A percentile compares a stretch with the other conserved stretches of the same genome.
phyloP scores from a whole-genome alignment of 1,284 basidiomycete genomes.

The Cystobasidium sp. region DNA sequence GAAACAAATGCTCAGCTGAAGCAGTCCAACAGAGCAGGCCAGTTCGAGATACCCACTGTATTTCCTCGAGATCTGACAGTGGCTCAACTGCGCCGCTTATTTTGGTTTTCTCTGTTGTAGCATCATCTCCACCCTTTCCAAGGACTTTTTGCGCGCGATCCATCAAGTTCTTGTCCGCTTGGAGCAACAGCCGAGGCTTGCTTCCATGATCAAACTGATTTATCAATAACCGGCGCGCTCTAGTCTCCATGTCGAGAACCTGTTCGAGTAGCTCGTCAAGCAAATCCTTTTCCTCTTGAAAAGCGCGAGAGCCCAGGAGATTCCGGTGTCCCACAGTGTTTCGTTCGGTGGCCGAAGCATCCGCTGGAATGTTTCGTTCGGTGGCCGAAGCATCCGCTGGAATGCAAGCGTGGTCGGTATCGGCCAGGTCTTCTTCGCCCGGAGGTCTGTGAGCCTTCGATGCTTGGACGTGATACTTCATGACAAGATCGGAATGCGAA shows the following conservation, averaged over 20 bases:
- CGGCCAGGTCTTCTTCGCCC: not conserved
- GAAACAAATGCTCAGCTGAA: not conserved
- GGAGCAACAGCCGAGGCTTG: slow-evolving; percentile 55
- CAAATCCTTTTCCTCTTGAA: not conserved
- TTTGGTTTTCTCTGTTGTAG: not conserved
- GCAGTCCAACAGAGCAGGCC: not conserved
- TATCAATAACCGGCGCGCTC: slow-evolving; percentile 15
- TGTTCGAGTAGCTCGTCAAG: slow-evolving; percentile 8
- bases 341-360: too few relatives aligned
- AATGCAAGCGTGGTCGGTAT: not conserved
- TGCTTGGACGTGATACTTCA: slow-evolving; percentile 49
- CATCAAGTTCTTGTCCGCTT: slow-evolving; percentile 32
- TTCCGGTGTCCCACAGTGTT: too few relatives aligned
- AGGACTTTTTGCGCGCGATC: slow-evolving; percentile 20
- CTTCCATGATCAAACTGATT: slow-evolving; percentile 46
- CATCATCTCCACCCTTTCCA: not conserved
- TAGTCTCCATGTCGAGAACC: slow-evolving; percentile 24
- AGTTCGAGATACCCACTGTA: slow-evolving; percentile 18
- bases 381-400: too few relatives aligned
- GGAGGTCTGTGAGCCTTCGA: not conserved
- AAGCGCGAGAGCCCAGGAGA: too few relatives aligned
- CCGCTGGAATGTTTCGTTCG: too few relatives aligned
- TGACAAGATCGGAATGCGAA: slow-evolving; percentile 56
- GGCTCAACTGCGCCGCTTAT: not conserved
- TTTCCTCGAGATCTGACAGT: slow-evolving; percentile 22